Base-by-base conservation (phyloP, 2,329 filamentous ascomycete genomes). In the Rhexocercosporidium sp. region DNA sequence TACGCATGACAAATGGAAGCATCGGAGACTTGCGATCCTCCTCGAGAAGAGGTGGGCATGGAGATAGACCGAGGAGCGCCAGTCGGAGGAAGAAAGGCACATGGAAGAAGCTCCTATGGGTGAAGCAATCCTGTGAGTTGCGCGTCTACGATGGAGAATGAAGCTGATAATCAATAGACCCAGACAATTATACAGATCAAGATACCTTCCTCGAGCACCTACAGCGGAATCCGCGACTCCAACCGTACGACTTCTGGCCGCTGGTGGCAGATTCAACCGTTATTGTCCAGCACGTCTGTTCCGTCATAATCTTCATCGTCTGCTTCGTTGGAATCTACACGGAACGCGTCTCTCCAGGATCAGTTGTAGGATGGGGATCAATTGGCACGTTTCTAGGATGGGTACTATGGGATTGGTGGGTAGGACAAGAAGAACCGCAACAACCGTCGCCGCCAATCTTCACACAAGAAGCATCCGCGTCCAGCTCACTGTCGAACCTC, bases 151-250 rank as follows among this genome's bases (percentile, higher is more conserved):
- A 59, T 20, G 57, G 39, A 37, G 61, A 63, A 53, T 46, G 25
- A 16, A 70, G 65, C 70, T 77, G 61, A 77, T 71, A 27, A 56
- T 47, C n/a, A 29, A n/a, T 59, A 94, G 93, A 96, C 77, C 94
- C 96, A n/a, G 96, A 99, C 79, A 99, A 99, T 79, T 98, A 98
- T 78, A 98, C 96, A 47, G 96, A 99, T 78, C 94, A 96, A 77
- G 92, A 93, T 68, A 98, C 96, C 1, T 99, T 99, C 75, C 90
- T 99, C 72, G 95, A 97, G 77, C 94, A 97, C 75, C 88, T 99
- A 20, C 95, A 99, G 79, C 89, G 94, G 57, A 99, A 99, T 78
- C 95, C 95, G 4, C 90, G 94, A 47, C 86, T 98, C 62, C 91
- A 96, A 72, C 95, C 95, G 0, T 99, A 99, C 79, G 94, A 98